phyloP scores from a whole-genome alignment of 345 rosid species.

The Euphorbia lathyris region DNA sequence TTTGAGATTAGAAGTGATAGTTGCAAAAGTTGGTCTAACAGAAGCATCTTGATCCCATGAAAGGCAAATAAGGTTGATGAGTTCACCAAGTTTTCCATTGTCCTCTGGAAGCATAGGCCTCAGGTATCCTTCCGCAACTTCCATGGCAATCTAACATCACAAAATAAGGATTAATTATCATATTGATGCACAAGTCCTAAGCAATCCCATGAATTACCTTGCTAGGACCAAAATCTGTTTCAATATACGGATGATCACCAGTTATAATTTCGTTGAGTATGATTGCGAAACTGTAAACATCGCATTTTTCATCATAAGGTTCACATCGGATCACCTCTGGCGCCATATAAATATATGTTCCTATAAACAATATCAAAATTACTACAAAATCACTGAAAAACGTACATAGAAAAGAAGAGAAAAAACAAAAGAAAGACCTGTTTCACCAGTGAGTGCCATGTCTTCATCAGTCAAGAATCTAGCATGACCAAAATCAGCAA shows the following conservation, averaged over 20 bases:
- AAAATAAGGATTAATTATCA: not conserved
- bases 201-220: too few species aligned
- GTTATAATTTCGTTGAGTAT: conserved; percentile 53
- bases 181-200: too few species aligned
- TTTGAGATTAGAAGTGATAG: conserved; percentile 33
- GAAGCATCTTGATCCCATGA: conserved; percentile 52
- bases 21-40: conserved; percentile 40
- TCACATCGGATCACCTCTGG: conserved; percentile 58
- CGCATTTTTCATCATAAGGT: conserved; percentile 60
- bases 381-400: too few species aligned
- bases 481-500: conserved; percentile 69
- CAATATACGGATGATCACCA: conserved; percentile 44
- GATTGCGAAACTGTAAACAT: conserved; percentile 51
- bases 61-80: conserved; percentile 33
- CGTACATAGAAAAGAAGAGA: too few species aligned
- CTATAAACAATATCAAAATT: conserved; percentile 19
- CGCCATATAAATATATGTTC: conserved; percentile 63
- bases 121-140: conserved; percentile 47
- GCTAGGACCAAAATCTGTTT: conserved; percentile 38
- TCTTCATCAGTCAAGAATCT: conserved; percentile 42
- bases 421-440: too few species aligned
- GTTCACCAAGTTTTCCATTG: conserved; percentile 26
- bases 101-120: conserved; percentile 49
- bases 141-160: conserved; percentile 46
- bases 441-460: conserved; percentile 61